Conservation (phyloP, 2,329 filamentous ascomycete species). For the Colletotrichum echinochloae region DNA sequence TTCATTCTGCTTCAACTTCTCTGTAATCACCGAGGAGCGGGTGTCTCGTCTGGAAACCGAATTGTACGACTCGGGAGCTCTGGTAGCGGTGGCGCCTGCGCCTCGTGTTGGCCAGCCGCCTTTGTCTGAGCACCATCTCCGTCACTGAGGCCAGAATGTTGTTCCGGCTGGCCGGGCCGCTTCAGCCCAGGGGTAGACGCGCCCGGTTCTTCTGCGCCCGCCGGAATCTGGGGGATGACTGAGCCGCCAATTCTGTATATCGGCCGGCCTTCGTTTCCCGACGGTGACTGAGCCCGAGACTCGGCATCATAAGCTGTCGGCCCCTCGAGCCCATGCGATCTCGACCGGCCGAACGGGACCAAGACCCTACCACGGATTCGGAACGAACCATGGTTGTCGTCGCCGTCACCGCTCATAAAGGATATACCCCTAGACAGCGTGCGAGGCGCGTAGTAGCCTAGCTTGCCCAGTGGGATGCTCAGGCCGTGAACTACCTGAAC, state of each 20-base stretch:
- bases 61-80: constrained; percentile 52
- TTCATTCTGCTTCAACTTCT: constrained; percentile 6
- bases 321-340: constrained; percentile 14
- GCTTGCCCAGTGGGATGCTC: constrained; percentile 80
- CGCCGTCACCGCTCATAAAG: constrained; percentile 42
- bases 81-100: constrained; percentile 44
- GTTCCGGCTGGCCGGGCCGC: constrained; percentile 21
- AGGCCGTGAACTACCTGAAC: constrained; percentile 80
- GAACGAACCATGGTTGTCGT: constrained; percentile 43
- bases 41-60: constrained; percentile 57
- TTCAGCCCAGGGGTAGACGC: background rate
- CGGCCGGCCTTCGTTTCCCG: constrained; percentile 37
- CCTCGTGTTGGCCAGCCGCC: constrained; percentile 45
- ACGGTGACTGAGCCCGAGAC: constrained; percentile 18
- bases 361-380: constrained; percentile 48
- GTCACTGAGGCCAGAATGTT: constrained; percentile 1
- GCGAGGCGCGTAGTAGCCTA: constrained; percentile 71
- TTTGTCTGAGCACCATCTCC: constrained; percentile 9
- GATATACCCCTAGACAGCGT: constrained; percentile 60
- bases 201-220: constrained; percentile 13
- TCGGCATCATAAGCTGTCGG: constrained; percentile 13
- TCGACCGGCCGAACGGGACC: constrained; percentile 42
- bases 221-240: constrained; percentile 46
- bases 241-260: constrained; percentile 58
- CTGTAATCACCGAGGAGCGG: constrained; percentile 21